Conservation (phyloP, 2,329 filamentous ascomycete genomes). For the Scopulariopsis brevicaulis region DNA sequence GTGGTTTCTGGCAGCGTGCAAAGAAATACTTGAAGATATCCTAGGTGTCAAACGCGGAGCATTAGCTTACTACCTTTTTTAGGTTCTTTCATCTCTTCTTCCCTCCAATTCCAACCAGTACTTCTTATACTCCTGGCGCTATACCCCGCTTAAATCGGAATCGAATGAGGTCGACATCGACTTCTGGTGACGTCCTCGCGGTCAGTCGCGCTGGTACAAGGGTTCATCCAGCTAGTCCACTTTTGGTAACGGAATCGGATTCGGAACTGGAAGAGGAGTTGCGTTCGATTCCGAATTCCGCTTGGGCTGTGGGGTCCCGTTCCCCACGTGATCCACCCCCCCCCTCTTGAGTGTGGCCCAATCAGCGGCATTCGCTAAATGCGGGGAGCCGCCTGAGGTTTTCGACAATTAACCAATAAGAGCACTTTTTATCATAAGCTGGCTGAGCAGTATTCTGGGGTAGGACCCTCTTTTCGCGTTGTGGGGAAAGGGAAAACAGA, state of each 20-base stretch:
- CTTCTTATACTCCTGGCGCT: neutral
- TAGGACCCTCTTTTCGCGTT: neutral
- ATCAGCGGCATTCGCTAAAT: neutral
- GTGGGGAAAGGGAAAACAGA: neutral
- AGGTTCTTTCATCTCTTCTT: neutral
- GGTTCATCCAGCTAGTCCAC: neutral
- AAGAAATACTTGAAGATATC: neutral
- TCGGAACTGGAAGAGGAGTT: neutral
- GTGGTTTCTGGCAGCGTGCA: neutral
- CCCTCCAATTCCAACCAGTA: neutral
- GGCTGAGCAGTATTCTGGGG: neutral
- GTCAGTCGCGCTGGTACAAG: neutral
- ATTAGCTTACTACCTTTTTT: neutral
- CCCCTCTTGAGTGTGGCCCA: no score
- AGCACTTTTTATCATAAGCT: no score
- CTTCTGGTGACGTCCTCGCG: neutral
- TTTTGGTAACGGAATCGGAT: constrained; percentile 2
- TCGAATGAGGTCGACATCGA: neutral
- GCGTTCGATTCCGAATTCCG: neutral
- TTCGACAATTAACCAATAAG: no score
- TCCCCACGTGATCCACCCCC: no score
- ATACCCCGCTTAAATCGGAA: neutral
- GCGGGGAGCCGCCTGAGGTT: neutral
- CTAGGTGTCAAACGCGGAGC: neutral
- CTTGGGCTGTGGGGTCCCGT: neutral